phyloP scores from a whole-genome alignment of 148 eudicot genomes.

The Rhododendron henanense region DNA sequence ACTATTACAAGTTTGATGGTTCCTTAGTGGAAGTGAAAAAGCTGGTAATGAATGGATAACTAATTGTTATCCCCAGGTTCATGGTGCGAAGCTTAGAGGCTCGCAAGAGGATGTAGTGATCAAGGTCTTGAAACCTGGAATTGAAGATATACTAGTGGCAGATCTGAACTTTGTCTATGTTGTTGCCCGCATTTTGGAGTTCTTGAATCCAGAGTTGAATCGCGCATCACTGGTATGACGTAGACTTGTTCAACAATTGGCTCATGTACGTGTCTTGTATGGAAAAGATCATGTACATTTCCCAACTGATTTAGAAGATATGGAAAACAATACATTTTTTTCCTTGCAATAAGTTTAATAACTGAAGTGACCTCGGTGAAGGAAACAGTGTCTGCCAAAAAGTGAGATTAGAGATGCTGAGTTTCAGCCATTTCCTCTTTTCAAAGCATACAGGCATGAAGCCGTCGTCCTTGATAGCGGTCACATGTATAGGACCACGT shows the following conservation, averaged over 20 bases:
- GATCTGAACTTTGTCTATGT: conserved; percentile 93
- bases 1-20: conserved; percentile 7
- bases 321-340: neutral
- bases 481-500: neutral
- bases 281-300: neutral
- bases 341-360: neutral
- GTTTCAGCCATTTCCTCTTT: neutral
- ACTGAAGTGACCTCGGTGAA: neutral
- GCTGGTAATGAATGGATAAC: conserved; percentile 12
- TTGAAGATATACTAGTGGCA: conserved; percentile 85
- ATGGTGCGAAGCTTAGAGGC: conserved; percentile 85
- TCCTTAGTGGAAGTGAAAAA: conserved; percentile 6
- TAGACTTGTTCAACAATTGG: neutral
- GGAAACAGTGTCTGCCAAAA: neutral
- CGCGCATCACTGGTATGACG: conserved; percentile 82
- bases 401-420: neutral
- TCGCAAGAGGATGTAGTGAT: conserved; percentile 88
- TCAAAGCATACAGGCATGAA: neutral
- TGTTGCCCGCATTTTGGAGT: conserved; percentile 90
- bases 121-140: conserved; percentile 97
- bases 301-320: neutral
- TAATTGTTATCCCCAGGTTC: conserved; percentile 55
- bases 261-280: neutral
- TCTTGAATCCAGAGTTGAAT: conserved; percentile 82
- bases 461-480: neutral